Base-by-base conservation (phyloP, 768 basidiomycete species). In the Lepiota brunneoincarnata region DNA sequence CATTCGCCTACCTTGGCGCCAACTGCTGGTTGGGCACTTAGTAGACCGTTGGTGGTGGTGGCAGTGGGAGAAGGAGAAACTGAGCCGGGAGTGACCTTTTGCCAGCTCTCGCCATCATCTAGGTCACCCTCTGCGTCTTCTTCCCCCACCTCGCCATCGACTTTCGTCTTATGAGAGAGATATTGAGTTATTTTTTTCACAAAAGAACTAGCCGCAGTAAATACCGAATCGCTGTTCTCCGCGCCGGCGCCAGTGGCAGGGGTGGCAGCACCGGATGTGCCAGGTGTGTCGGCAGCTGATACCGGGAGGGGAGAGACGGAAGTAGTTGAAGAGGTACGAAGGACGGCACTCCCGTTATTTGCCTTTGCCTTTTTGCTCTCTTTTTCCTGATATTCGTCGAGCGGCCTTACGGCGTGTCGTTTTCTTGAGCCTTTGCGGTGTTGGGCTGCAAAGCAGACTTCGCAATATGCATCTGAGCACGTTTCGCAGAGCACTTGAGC, bases 361-460 rank as follows among this genome's bases (percentile, higher is more conserved):
- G 57, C 63, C 58, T 68, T 72, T 11, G 56, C 58, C 56, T 61
- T 67, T 48, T 71, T 69, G 34, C 63, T 50, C 54, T 61, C 65
- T 56, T 47, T 57, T 47, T 47, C 42, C 21, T 14, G 17, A 35
- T 21, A 49, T 31, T 61, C 51, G 59, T 63, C 58, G 31, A 90
- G 61, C 36, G 80, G 72, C 59, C 77, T 85, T 12, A 74, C 72
- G 5, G 68, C 63, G 65, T 93, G 91, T 35, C 66, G 67, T 67
- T 86, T 91, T 45, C 91, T 77, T 2, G 84, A 76, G 6, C 91
- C 91, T 61, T 93, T 93, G 43, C 91, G 75, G 67, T 93, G 91
- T 63, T 89, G 89, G 0, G 91, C 81, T 9, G 87, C 80, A 66
- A 87, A 93, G 75, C 91, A 93, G 20, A 93, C 91, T 64, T 91